phyloP scores from a whole-genome alignment of 345 rosid genomes.

The Mallotus nudiflorus region DNA sequence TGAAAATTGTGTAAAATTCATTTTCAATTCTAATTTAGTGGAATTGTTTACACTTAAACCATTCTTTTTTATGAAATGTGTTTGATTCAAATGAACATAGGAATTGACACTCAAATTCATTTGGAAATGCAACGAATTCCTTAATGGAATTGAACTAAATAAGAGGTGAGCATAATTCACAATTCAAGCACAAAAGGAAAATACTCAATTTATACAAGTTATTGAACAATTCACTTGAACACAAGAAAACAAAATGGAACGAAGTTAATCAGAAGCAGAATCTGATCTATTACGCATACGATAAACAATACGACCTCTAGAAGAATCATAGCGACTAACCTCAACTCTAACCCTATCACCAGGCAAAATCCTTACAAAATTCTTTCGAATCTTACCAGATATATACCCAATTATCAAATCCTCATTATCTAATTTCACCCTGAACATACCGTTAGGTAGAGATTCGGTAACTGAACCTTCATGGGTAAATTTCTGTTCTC shows the following conservation, averaged over 20 bases:
- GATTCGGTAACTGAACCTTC: constrained; percentile 60
- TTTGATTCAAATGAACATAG: no score
- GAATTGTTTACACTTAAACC: no score
- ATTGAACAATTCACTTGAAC: not conserved
- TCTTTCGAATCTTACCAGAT: constrained; percentile 87
- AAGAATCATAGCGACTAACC: constrained; percentile 77
- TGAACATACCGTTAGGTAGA: constrained; percentile 70
- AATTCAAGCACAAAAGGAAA: no score
- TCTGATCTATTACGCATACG: constrained; percentile 52
- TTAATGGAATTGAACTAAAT: no score
- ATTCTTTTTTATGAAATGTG: no score
- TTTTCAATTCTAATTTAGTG: no score
- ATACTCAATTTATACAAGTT: no score
- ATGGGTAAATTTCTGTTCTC: constrained; percentile 52
- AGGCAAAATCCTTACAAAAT: constrained; percentile 77
- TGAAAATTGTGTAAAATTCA: no score
- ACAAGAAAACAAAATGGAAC: not conserved
- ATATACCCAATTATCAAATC: constrained; percentile 76
- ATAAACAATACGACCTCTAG: constrained; percentile 76
- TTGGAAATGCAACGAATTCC: no score
- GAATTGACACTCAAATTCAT: no score
- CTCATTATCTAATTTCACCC: constrained; percentile 57
- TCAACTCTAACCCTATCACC: constrained; percentile 89
- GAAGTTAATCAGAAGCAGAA: not conserved
- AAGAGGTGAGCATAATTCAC: no score